Percentiles rank a stretch among this genome's conserved stretches.
Conservation (phyloP, 2,329 filamentous ascomycete genomes). For the Aspergillus pseudoviridinutans region DNA sequence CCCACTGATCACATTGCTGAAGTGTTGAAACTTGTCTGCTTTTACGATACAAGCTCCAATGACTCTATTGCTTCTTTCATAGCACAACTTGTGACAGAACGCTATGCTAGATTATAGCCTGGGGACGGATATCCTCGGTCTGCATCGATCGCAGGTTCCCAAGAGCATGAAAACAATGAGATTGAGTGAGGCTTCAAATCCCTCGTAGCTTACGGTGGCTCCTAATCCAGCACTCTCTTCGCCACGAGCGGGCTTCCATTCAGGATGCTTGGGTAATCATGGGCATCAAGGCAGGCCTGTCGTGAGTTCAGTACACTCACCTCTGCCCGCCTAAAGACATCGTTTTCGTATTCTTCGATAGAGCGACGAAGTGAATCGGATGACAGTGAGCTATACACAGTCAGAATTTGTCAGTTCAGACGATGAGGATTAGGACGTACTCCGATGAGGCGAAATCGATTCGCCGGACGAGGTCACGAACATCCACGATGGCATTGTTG, state of each 20-base stretch:
- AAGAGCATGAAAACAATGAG: too few species aligned
- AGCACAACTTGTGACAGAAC: too few species aligned
- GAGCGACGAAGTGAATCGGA: conserved; percentile 5
- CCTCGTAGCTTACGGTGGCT: too few species aligned
- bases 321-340: conserved; percentile 42
- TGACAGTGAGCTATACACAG: conserved; percentile 8
- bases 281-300: conserved; percentile 53
- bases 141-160: too few species aligned
- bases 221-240: conserved; percentile 30
- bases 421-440: not conserved
- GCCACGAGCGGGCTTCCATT: conserved; percentile 36
- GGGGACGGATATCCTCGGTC: not conserved
- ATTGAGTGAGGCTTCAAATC: too few species aligned
- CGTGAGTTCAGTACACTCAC: conserved; percentile 50
- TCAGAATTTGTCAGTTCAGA: not conserved
- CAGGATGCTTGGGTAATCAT: conserved; percentile 46
- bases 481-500: conserved; percentile 55
- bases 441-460: conserved; percentile 15
- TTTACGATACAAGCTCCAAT: too few species aligned
- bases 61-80: too few species aligned
- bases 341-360: conserved; percentile 41
- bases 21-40: too few species aligned
- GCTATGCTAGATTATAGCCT: too few species aligned
- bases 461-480: conserved; percentile 41
- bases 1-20: too few species aligned